Conservation (phyloP, 2,329 filamentous ascomycete genomes). For the Xylariomycetidae sp. region DNA sequence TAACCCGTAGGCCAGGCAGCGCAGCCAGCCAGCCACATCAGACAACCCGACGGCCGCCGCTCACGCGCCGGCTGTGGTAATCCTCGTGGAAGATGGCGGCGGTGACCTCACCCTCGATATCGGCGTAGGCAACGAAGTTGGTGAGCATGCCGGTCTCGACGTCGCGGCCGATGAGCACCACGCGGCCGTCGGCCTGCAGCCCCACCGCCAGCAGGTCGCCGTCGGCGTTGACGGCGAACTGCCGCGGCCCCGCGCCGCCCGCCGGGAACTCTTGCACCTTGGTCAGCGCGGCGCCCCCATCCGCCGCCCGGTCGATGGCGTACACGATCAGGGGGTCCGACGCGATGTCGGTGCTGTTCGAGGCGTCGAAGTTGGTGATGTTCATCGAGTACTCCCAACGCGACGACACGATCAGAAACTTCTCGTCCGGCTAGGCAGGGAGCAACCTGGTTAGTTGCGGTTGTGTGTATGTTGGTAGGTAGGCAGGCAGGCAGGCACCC, state of each 20-base stretch:
- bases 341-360: slow-evolving; percentile 37
- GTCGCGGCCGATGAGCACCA: slow-evolving; percentile 58
- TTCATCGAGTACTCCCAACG: slow-evolving; percentile 54
- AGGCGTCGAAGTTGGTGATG: slow-evolving; percentile 39
- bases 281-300: slow-evolving; percentile 48
- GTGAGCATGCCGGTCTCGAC: slow-evolving; percentile 50
- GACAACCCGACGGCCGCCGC: no score
- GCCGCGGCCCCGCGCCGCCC: slow-evolving; percentile 57
- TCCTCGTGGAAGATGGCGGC: slow-evolving; percentile 42
- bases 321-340: slow-evolving; percentile 63
- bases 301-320: slow-evolving; percentile 43
- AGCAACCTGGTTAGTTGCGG: slow-evolving; percentile 3
- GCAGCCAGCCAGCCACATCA: no score
- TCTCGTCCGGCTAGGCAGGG: slow-evolving; percentile 46
- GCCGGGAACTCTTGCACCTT: slow-evolving; percentile 54
- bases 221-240: slow-evolving; percentile 59
- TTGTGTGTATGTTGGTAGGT: neutral
- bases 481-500: no score
- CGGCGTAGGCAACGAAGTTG: slow-evolving; percentile 35
- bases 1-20: no score
- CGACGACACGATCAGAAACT: slow-evolving; percentile 62
- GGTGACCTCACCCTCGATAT: slow-evolving; percentile 39
- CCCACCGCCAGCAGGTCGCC: slow-evolving; percentile 60
- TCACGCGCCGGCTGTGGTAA: no score
- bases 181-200: slow-evolving; percentile 53